phyloP scores from a whole-genome alignment of 2,329 filamentous ascomycete genomes.

The Calycina herbarum region DNA sequence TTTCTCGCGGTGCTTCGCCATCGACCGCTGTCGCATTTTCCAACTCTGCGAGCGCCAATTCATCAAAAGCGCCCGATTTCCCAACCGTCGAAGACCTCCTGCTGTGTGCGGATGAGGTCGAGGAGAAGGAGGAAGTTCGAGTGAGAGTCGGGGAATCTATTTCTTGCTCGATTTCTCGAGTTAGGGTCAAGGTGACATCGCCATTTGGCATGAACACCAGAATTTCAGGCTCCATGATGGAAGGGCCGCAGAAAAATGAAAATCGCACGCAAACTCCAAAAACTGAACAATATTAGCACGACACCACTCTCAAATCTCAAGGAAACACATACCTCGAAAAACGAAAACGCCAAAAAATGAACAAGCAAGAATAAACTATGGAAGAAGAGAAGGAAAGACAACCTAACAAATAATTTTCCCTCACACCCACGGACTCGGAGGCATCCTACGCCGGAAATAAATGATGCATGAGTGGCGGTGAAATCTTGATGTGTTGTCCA shows the following conservation, averaged over 20 bases:
- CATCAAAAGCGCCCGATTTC: slow-evolving; percentile 13
- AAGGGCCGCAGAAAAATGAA: neutral
- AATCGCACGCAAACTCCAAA: neutral
- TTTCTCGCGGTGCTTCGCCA: neutral
- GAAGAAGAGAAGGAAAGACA: neutral
- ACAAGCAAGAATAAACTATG: neutral
- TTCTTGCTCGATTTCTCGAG: slow-evolving; percentile 22
- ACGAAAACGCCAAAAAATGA: slow-evolving; percentile 11
- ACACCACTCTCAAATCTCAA: neutral
- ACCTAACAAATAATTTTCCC: too few relatives aligned
- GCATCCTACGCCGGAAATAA: slow-evolving; percentile 6
- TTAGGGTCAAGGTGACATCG: slow-evolving; percentile 28
- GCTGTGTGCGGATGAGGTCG: neutral
- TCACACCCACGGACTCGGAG: neutral
- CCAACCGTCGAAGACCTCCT: slow-evolving; percentile 4
- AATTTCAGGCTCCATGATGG: slow-evolving; percentile 27
- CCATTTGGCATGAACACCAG: slow-evolving; percentile 32
- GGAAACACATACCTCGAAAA: neutral
- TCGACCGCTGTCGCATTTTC: slow-evolving; percentile 7
- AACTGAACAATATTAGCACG: neutral
- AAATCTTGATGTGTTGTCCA: slow-evolving; percentile 15
- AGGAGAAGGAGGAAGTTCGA: slow-evolving; percentile 10
- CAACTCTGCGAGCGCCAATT: slow-evolving; percentile 13
- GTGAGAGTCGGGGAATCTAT: slow-evolving; percentile 8
- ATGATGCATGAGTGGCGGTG: slow-evolving; percentile 13